A percentile compares a stretch with the other conserved stretches of the same genome.
Conservation (phyloP, 345 rosid genomes). For the Jatropha curcas region DNA sequence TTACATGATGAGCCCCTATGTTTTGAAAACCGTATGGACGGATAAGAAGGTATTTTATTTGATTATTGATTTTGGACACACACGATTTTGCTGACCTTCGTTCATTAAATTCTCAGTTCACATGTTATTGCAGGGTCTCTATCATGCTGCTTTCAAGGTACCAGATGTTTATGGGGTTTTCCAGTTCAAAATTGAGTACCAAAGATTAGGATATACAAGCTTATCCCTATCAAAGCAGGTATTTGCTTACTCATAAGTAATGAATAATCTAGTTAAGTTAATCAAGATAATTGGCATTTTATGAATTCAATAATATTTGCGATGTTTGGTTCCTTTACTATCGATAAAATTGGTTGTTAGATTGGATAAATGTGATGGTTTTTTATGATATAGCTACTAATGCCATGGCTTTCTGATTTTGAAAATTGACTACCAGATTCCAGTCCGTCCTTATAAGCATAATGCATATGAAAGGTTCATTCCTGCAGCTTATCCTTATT, state of each 20-base stretch:
- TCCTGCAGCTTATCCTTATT: conserved; percentile 59
- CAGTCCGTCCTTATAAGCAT: conserved; percentile 61
- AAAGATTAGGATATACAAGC: conserved; percentile 58
- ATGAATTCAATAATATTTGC: not conserved
- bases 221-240: conserved; percentile 71
- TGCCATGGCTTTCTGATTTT: not conserved
- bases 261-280: conserved; percentile 1
- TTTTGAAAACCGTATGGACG: conserved; percentile 55
- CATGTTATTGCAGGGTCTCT: conserved; percentile 45
- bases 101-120: not conserved
- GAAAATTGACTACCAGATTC: conserved; percentile 42
- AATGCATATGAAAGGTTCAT: conserved; percentile 66
- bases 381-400: conserved; percentile 4
- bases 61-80: not conserved
- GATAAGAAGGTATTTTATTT: conserved; percentile 38
- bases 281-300: not conserved
- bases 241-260: not conserved
- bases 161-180: conserved; percentile 72
- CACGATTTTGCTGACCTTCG: not conserved
- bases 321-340: not conserved
- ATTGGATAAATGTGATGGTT: not conserved
- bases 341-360: not conserved
- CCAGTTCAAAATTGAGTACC: conserved; percentile 62
- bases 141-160: conserved; percentile 53
- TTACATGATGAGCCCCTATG: conserved; percentile 70